Evolutionary conservation across 176 grass and related monocot genomes (phyloP).

Genomic region (Zizania latifolia): DNA sequence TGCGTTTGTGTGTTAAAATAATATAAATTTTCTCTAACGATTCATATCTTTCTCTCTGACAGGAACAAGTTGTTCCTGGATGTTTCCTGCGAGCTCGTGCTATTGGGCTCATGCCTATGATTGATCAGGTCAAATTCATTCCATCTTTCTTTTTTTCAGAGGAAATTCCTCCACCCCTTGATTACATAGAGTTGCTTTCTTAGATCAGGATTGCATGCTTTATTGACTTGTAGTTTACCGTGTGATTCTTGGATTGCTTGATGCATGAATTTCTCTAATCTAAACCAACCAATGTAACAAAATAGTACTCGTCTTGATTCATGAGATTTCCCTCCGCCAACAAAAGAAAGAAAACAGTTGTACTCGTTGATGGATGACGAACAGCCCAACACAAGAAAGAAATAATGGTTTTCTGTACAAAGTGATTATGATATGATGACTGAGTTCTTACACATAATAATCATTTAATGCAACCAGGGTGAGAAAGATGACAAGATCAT

Average conservation of each 20-base stretch:
- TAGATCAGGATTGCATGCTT: background rate
- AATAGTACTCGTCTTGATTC: background rate
- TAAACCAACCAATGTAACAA: background rate
- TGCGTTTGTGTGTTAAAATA: background rate
- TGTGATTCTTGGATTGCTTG: background rate
- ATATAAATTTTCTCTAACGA: slow-evolving; percentile 1
- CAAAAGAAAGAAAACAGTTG: background rate
- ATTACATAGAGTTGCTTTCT: slow-evolving; percentile 12
- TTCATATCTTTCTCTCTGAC: background rate
- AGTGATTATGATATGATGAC: background rate
- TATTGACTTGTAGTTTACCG: slow-evolving; percentile 2
- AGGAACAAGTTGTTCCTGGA: slow-evolving; percentile 91
- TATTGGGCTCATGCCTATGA: slow-evolving; percentile 99
- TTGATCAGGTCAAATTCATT: slow-evolving; percentile 72
- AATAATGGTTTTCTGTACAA: background rate
- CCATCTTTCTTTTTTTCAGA: background rate
- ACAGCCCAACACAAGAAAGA: background rate
- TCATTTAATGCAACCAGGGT: slow-evolving; percentile 43
- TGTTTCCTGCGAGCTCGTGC: slow-evolving; percentile 92
- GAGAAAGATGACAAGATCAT: slow-evolving; percentile 99
- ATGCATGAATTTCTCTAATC: background rate
- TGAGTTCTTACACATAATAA: slow-evolving; percentile 26
- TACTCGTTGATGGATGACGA: background rate
- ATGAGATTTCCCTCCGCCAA: background rate
- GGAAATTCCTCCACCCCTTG: background rate